Percentiles rank a stretch among this genome's conserved stretches.
Conservation (phyloP, 139 green algal genomes). For the Chlamydomonas urium region DNA sequence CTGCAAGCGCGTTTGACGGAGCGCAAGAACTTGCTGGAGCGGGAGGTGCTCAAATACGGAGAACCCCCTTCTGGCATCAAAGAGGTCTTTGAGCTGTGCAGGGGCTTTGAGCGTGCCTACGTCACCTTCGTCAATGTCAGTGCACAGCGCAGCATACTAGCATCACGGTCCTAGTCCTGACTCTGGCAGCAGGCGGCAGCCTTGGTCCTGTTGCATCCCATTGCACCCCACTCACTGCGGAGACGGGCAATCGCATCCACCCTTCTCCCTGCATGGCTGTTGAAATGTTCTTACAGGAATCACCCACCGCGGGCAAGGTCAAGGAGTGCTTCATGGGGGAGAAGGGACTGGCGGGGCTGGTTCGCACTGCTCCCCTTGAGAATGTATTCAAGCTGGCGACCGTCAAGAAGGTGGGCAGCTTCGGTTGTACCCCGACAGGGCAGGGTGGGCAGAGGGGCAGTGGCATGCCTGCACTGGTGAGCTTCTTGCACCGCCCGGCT, state of each 20-base stretch:
- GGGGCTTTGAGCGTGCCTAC: conserved; percentile 84
- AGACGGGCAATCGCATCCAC: too few relatives aligned
- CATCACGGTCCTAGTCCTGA: neutral
- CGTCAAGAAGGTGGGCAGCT: conserved; percentile 80
- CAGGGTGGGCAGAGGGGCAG: too few relatives aligned
- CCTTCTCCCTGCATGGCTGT: too few relatives aligned
- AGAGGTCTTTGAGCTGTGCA: conserved; percentile 83
- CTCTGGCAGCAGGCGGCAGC: too few relatives aligned
- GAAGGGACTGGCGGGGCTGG: conserved; percentile 44
- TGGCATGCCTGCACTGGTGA: too few relatives aligned
- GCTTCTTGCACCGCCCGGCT: too few relatives aligned
- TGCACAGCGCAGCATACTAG: neutral
- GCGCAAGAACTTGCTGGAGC: conserved; percentile 45
- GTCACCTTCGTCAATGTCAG: conserved; percentile 66
- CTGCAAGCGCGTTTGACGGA: neutral
- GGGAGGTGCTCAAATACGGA: conserved; percentile 68
- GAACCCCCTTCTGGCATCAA: conserved; percentile 58
- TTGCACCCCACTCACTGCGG: too few relatives aligned
- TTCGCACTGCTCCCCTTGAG: conserved; percentile 71
- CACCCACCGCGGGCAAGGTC: conserved; percentile 64
- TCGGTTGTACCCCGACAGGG: too few relatives aligned
- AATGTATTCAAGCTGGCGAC: conserved; percentile 74
- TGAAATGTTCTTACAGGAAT: too few relatives aligned
- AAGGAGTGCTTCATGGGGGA: conserved; percentile 62
- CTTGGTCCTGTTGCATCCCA: neutral